Percentiles rank a stretch among this genome's conserved stretches.
phyloP scores from a whole-genome alignment of 192 early-diverging fungal genomes.

The Glomus cerebriforme region DNA sequence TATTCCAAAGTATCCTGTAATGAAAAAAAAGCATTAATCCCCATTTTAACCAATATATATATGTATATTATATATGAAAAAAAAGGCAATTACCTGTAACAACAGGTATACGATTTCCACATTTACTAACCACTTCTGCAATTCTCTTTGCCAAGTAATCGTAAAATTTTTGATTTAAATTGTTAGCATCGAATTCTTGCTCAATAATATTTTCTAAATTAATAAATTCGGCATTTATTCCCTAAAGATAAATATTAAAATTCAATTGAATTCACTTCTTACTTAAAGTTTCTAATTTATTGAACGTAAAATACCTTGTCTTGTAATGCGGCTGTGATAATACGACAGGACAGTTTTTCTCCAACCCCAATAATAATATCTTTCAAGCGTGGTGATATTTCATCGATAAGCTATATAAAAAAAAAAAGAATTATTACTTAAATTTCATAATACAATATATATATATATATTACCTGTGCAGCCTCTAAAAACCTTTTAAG shows the following conservation, averaged over 20 bases:
- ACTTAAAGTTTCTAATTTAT: not conserved
- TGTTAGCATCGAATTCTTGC: constrained; percentile 74
- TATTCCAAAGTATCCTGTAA: constrained; percentile 90
- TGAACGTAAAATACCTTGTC: constrained; percentile 46
- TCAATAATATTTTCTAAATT: constrained; percentile 86
- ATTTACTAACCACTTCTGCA: constrained; percentile 56
- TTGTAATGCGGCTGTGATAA: constrained; percentile 82
- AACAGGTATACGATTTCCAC: constrained; percentile 77
- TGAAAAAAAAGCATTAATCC: not conserved
- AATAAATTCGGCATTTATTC: constrained; percentile 82
- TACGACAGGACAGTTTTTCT: constrained; percentile 91
- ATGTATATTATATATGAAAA: constrained; percentile 4
- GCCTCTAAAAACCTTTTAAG: constrained; percentile 88
- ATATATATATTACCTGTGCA: constrained; percentile 63
- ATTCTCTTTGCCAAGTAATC: constrained; percentile 83
- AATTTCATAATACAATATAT: not conserved
- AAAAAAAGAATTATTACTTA: not conserved
- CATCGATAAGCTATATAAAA: constrained; percentile 83
- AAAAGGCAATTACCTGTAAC: constrained; percentile 69
- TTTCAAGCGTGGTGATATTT: constrained; percentile 93
- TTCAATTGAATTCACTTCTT: not conserved
- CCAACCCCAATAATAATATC: constrained; percentile 95
- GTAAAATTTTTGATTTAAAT: constrained; percentile 94
- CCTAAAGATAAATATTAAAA: constrained; percentile 43
- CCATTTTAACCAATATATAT: not conserved